Base-by-base conservation (phyloP, 2,329 filamentous ascomycete species). In the Microcera coccophila region DNA sequence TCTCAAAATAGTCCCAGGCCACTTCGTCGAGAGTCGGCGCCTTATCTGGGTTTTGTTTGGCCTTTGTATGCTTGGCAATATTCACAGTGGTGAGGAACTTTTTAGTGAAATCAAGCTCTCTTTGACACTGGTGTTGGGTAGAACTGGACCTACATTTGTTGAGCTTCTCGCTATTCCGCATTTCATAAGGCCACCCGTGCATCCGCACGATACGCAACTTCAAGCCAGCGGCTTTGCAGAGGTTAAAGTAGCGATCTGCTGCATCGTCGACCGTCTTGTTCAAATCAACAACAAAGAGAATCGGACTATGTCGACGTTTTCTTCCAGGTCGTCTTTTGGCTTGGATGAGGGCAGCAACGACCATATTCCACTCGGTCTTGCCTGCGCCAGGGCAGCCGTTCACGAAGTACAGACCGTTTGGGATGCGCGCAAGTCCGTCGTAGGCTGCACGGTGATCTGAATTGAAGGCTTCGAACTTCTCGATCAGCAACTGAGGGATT, bases 361-460 rank as follows among this genome's bases (percentile, higher is more conserved):
- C 54, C 50, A 73, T 63, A 24, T 68, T 72, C 68, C 69, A 72
- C 26, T 73, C 67, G 0, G 72, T 74, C 38, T 75, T 75, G 0
- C 72, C 72, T 0, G 70, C 65, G 0, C 72, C 71, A 4, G 72
- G 71, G 4, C 72, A 72, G 4, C 72, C 72, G 5, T 71, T 71
- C 1, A 74, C 57, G 36, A 75, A 64, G 20, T 63, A 67, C 1
- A 75, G 46, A 0, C 70, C 67, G n/a, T 67, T 70, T 0, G 69
- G 68, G 10, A 74, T 65, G 1, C 48, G 48, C 2, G 48, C 44
- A 0, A 73, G 56, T 0, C 60, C 61, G 0, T 59, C 20, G 24
- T 71, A 69, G 0, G 69, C 69, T 0, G 48, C 39, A 1, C 48
- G 49, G 22, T 73, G 71, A n/a, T 73, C 63, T 0, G 44, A 22